Base-by-base conservation (phyloP, 441 rosid species). In the Croton setiger region DNA sequence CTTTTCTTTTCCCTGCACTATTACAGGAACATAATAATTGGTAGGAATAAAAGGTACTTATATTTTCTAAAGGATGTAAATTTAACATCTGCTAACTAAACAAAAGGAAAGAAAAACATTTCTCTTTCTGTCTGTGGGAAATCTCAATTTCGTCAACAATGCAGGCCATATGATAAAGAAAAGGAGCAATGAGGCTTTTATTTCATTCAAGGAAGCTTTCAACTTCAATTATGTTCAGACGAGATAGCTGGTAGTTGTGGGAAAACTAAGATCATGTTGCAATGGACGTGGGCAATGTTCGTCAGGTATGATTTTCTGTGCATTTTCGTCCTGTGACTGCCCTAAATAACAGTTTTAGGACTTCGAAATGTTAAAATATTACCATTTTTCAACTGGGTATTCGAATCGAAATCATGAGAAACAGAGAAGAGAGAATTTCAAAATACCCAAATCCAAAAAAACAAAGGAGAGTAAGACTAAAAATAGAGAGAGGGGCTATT, bases 191-290 rank as follows among this genome's bases (percentile, higher is more conserved):
- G 96, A 92, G 80, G 81, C 97, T 49, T 92, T 89, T 73, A 89
- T 91, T 61, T 90, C 99, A 41, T 95, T 88, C 83, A 91, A 87
- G 84, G 97, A 95, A 82, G 98, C 99, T 47, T 83, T 95, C 60
- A 95, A 89, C 76, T 88, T 84, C 83, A 95, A 95, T 98, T 95
- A 79, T 75, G 71, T 76, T 78, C 77, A 95, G 98, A 73, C 92
- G 96, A 63, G 85, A 91, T 78, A 88, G 92, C 85, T 95, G 97
- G 97, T 93, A 90, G 81, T 74, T 92, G 80, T 92, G 97, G 98
- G 93, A 88, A 76, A 89, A 91, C 80, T 95, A 81, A 74, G 74
- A 96, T 78, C 85, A 87, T 64, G 97, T 89, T 67, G 93, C 97
- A 76, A 68, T 88, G 80, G 98, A 92, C 71, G 93, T 92, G 31